Evolutionary conservation across 1,139 yeast genomes (phyloP), one percentile per base, ranked within the genome.

Genomic region (Lipomyces yarrowii): DNA sequence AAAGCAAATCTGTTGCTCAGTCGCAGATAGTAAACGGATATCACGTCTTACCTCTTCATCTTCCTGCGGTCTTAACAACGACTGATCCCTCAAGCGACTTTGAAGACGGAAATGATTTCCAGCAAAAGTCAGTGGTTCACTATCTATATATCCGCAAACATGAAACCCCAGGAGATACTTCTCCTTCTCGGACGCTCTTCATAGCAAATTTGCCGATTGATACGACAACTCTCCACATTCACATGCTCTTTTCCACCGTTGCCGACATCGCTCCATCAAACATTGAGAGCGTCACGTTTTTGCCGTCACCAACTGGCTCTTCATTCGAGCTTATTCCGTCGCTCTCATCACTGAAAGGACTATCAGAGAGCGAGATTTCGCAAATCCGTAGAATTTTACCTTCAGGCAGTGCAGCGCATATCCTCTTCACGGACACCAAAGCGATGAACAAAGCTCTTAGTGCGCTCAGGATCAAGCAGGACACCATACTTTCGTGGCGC

Each of bases 151-250:
- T 64, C 13, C 69, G 71, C 21, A 63, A 66, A 56, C 71, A 70
- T 46, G 67, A 61, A 33, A 57, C 67, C 5, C 59, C 65, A 11
- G 67, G 56, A 4, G 26, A 26, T 3, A 30, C 37, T 6, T 64
- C 64, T 8, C 26, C 56, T 6, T 63, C 57, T 15, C 55, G 54
- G 23, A 61, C 70, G 18, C 51, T 72, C 51, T 72, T 71, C 59
- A 30, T 71, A 32, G 70, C 70, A 18, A 72, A 72, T 55, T 51
- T 72, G 21, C 74, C 74, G 4, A 63, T 69, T 42, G 73, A 72
- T 54, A 54, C 72, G 7, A 70, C 74, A 6, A 64, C 68, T 1
- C 61, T 64, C 32, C 72, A 69, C 60, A 53, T 72, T 26, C 61
- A 61, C 21, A 56, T 59, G 3, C 61, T 71, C 23, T 65, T 71